Conservation (phyloP, 2,329 filamentous ascomycete species). For the Colletotrichum spaethianum region DNA sequence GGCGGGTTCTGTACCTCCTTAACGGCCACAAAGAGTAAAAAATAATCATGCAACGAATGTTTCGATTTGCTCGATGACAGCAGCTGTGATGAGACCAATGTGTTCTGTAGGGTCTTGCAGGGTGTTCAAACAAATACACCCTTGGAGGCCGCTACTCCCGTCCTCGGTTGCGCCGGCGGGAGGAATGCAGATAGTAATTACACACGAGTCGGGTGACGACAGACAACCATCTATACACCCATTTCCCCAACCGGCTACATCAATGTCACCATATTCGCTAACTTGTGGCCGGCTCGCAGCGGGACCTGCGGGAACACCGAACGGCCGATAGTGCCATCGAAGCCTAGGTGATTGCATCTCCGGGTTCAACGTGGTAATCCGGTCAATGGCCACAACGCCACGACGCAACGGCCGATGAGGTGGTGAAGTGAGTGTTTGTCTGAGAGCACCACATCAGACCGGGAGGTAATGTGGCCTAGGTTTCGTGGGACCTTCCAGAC, state of each 20-base stretch:
- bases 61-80: background rate
- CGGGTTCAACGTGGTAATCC: background rate
- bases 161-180: conserved; percentile 13
- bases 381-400: background rate
- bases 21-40: background rate
- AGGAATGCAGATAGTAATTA: background rate
- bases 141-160: background rate
- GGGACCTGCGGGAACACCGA: background rate
- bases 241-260: background rate
- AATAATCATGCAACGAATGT: background rate
- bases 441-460: background rate
- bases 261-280: background rate
- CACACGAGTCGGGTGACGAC: conserved; percentile 9
- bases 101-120: background rate
- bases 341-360: background rate
- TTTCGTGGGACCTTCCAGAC: conserved; percentile 7
- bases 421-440: background rate
- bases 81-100: background rate
- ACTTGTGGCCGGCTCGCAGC: background rate
- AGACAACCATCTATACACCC: background rate
- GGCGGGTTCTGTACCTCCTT: background rate
- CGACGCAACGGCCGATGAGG: background rate
- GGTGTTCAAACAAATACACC: background rate
- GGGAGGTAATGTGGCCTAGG: background rate
- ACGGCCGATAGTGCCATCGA: background rate